A percentile compares a stretch with the other conserved stretches of the same genome.
phyloP scores from a whole-genome alignment of 2,329 filamentous ascomycete species.

The Fusarium devonianum region DNA sequence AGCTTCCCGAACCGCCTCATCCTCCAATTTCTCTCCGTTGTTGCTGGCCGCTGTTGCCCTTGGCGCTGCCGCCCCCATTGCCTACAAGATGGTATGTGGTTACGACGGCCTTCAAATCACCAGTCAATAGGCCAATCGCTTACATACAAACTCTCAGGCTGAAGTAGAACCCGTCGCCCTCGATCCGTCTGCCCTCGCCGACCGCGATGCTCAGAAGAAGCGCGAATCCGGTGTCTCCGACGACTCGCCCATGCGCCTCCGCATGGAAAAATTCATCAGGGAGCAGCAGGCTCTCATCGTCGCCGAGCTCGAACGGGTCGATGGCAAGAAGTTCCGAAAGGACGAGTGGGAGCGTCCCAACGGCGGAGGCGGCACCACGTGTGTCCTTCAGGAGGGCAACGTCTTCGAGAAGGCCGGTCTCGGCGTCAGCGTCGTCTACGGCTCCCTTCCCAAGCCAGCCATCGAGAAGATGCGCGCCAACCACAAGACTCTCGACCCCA shows the following conservation, averaged over 20 bases:
- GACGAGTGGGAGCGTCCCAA: constrained; percentile 89
- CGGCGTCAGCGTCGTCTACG: constrained; percentile 94
- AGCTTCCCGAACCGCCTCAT: constrained; percentile 30
- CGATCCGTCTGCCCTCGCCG: constrained; percentile 77
- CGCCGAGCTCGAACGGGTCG: constrained; percentile 79
- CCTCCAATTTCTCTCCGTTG: constrained; percentile 32
- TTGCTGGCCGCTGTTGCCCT: constrained; percentile 53
- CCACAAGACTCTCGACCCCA: constrained; percentile 85
- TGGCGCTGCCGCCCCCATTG: constrained; percentile 59
- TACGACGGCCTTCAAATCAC: neutral
- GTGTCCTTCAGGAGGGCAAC: constrained; percentile 93
- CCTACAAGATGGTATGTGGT: constrained; percentile 65
- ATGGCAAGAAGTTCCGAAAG: constrained; percentile 80
- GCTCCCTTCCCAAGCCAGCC: constrained; percentile 82
- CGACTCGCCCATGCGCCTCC: constrained; percentile 91
- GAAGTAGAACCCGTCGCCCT: constrained; percentile 53
- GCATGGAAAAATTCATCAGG: constrained; percentile 97
- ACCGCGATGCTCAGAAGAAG: constrained; percentile 83
- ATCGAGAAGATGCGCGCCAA: constrained; percentile 94
- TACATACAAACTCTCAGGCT: constrained; percentile 46
- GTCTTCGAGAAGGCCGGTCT: constrained; percentile 98
- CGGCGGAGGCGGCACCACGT: constrained; percentile 92
- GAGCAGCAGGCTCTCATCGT: constrained; percentile 91
- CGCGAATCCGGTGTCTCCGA: constrained; percentile 72
- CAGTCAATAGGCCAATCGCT: constrained; percentile 19